Conservation (phyloP, 78 protist species). For the Planoprotostelium fungivorum region DNA sequence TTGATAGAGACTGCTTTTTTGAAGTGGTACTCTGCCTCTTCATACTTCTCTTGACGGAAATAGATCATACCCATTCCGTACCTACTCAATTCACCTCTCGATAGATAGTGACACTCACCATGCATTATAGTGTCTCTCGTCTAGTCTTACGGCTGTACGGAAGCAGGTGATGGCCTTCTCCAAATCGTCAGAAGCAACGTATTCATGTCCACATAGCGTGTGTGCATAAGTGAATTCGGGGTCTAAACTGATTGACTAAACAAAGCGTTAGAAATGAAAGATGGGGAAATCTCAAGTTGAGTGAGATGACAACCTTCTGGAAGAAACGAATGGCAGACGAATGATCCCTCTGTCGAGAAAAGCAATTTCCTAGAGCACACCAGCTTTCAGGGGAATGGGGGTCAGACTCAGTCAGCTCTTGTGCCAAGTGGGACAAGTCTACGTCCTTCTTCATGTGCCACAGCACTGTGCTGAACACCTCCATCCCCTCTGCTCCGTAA, state of each 20-base stretch:
- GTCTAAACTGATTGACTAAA: slow-evolving; percentile 53
- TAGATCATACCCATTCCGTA: slow-evolving; percentile 69
- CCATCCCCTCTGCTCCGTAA: slow-evolving; percentile 55
- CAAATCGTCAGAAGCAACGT: slow-evolving; percentile 75
- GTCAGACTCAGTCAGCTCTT: slow-evolving; percentile 59
- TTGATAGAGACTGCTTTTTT: slow-evolving; percentile 71
- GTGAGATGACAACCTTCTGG: slow-evolving; percentile 42
- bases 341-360: slow-evolving; percentile 77
- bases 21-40: slow-evolving; percentile 78
- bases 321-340: slow-evolving; percentile 78
- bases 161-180: slow-evolving; percentile 71
- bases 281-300: no score
- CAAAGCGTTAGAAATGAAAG: no score
- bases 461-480: slow-evolving; percentile 75
- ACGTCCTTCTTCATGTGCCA: slow-evolving; percentile 82
- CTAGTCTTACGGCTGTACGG: slow-evolving; percentile 69
- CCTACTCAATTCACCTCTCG: neutral
- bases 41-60: slow-evolving; percentile 81
- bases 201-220: slow-evolving; percentile 88
- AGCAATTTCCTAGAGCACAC: slow-evolving; percentile 81
- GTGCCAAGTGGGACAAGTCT: slow-evolving; percentile 68
- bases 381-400: slow-evolving; percentile 72
- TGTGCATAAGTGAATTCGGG: slow-evolving; percentile 81
- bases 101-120: slow-evolving; percentile 27
- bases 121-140: slow-evolving; percentile 85